Evolutionary conservation across 768 basidiomycete species (phyloP), one percentile per base, ranked within the genome.

Genomic region (Rhizopogon vinicolor): DNA sequence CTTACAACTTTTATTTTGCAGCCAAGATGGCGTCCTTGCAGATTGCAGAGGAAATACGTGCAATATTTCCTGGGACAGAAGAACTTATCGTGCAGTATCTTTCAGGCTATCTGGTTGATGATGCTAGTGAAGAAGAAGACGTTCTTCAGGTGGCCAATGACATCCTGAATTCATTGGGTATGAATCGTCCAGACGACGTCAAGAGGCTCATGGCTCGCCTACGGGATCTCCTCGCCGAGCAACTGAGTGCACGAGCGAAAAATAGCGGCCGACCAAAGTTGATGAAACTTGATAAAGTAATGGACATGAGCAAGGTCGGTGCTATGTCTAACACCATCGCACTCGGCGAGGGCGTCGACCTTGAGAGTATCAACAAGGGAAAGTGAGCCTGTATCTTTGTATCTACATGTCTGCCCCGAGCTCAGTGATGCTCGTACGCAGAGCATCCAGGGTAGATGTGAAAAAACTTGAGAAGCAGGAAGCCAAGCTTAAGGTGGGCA

Each of bases 391-490:
- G 12, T 19, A 29, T 29, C 40, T 7, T 46, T 29, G 5, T 9
- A 28, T 48, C 52, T 44, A 48, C 41, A 19, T 19, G 25, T 39
- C 39, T 55, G 58, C 49, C 43, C 43, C 44, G 37, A 44, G 37
- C 41, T 39, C 37, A 54, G 44, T 29, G 39, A 33, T 52, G 50
- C 53, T 57, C 58, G 57, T 62, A 50, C 65, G 55, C 59, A 91
- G 93, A 73, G 91, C 89, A 35, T 92, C 91, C 39, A 86, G 89
- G 29, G 93, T 97, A 45, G 93, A 97, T 74, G 82, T 97, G 57
- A 96, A 94, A 73, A 95, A 95, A 65, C 83, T 97, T 8, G 93
- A 96, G 74, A 96, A 97, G 72, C 91, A 93, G 63, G 97, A 99
- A 71, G 93, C 93, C 1, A 99, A 99, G 70, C 84, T 98, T 62